Evolutionary conservation across 306 rosid species (phyloP).

Genomic region (Arachis hypogaea): DNA sequence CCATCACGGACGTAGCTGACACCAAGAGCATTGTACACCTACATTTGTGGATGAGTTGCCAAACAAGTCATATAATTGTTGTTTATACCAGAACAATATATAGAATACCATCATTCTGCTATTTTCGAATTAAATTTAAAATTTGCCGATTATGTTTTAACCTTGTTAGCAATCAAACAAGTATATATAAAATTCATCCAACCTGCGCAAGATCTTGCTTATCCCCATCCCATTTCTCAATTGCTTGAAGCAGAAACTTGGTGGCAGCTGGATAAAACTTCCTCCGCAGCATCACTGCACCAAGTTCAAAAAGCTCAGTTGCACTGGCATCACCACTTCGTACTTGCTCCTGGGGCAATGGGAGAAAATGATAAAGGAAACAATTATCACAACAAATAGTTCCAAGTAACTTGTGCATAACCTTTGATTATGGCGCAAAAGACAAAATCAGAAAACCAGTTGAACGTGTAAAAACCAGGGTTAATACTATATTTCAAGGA

Average conservation of each 20-base stretch:
- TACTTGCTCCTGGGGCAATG: slow-evolving; percentile 77
- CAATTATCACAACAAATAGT: slow-evolving; percentile 4
- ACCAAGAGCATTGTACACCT: slow-evolving; percentile 96
- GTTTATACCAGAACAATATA: neutral
- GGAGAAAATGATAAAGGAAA: slow-evolving; percentile 22
- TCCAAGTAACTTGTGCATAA: slow-evolving; percentile 8
- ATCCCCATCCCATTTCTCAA: slow-evolving; percentile 97
- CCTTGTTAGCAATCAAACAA: slow-evolving; percentile 27
- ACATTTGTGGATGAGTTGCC: slow-evolving; percentile 23
- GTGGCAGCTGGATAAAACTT: slow-evolving; percentile 94
- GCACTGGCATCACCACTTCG: slow-evolving; percentile 97
- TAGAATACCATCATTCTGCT: slow-evolving; percentile 3
- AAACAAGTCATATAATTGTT: slow-evolving; percentile 7
- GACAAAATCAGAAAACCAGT: slow-evolving; percentile 3
- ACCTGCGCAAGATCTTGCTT: slow-evolving; percentile 96
- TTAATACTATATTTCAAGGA: slow-evolving; percentile 26
- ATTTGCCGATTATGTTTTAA: neutral
- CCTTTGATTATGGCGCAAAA: neutral
- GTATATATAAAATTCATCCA: slow-evolving; percentile 29
- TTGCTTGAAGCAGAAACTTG: slow-evolving; percentile 85
- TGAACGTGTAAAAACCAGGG: slow-evolving; percentile 24
- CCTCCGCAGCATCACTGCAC: slow-evolving; percentile 98
- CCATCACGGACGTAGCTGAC: slow-evolving; percentile 83
- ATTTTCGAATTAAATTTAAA: slow-evolving; percentile 19
- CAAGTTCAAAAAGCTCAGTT: slow-evolving; percentile 90